phyloP scores from a whole-genome alignment of 1,284 basidiomycete species.

The Trichosporon sp. region DNA sequence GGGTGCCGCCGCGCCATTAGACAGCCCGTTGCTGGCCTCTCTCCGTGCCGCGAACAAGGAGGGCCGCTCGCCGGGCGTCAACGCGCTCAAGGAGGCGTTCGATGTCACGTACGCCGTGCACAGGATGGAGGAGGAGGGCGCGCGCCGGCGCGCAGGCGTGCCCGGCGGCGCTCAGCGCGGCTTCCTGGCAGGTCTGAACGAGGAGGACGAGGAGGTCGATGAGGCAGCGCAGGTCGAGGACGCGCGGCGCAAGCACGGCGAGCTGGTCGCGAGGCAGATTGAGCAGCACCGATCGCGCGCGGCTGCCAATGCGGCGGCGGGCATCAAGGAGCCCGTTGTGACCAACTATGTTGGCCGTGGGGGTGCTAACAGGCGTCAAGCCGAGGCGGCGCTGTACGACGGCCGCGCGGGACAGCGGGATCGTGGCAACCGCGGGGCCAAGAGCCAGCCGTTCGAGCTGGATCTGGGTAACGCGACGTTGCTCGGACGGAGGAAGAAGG shows the following conservation, averaged over 20 bases:
- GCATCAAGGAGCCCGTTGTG: conserved; percentile 46
- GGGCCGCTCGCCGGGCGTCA: conserved; percentile 84
- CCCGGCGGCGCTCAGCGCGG: conserved; percentile 68
- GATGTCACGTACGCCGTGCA: conserved; percentile 99
- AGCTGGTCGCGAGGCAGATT: conserved; percentile 48
- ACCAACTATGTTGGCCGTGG: conserved; percentile 48
- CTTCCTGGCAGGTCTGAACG: conserved; percentile 80
- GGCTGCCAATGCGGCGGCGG: conserved; percentile 48
- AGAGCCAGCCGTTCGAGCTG: conserved; percentile 60
- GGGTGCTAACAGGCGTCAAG: conserved; percentile 50
- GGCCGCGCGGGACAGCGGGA: conserved; percentile 74
- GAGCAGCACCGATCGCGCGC: conserved; percentile 43
- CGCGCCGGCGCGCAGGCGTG: conserved; percentile 68
- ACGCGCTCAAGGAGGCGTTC: conserved; percentile 93
- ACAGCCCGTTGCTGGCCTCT: conserved; percentile 83
- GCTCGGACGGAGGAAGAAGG: conserved; percentile 53
- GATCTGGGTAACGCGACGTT: conserved; percentile 78
- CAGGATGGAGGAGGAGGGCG: conserved; percentile 97
- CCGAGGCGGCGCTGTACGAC: conserved; percentile 54
- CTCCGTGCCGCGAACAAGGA: conserved; percentile 66
- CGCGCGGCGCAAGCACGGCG: conserved; percentile 54
- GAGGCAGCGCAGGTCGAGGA: conserved; percentile 53
- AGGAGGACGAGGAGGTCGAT: conserved; percentile 74
- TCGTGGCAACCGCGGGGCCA: conserved; percentile 47
- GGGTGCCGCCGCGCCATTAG: conserved; percentile 59